phyloP scores from a whole-genome alignment of 1,139 yeast genomes.

The Barnettozyma hawaiiensis region DNA sequence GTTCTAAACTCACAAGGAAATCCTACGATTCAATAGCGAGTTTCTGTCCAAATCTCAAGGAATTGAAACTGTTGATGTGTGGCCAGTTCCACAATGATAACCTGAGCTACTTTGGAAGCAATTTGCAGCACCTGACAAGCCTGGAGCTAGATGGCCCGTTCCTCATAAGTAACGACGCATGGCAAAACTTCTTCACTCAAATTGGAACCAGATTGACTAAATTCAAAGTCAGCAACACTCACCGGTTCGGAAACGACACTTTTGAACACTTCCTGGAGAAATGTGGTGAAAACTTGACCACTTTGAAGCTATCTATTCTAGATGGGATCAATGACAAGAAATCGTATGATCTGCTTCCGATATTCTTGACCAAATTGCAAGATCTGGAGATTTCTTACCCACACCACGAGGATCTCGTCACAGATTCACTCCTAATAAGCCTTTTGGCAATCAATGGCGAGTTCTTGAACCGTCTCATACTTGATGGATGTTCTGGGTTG shows the following conservation, averaged over 20 bases:
- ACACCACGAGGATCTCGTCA: constrained; percentile 55
- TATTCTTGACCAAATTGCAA: constrained; percentile 49
- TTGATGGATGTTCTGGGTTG: constrained; percentile 69
- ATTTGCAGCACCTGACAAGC: constrained; percentile 47
- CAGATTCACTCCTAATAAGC: constrained; percentile 65
- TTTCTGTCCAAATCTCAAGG: constrained; percentile 67
- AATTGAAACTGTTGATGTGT: constrained; percentile 78
- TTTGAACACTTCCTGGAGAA: constrained; percentile 56
- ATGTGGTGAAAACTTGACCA: constrained; percentile 50
- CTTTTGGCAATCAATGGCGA: constrained; percentile 59
- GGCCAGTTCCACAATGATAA: constrained; percentile 85
- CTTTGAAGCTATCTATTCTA: constrained; percentile 54
- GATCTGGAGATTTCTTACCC: constrained; percentile 69
- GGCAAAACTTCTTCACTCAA: constrained; percentile 66
- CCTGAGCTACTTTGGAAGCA: constrained; percentile 52
- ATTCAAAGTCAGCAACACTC: constrained; percentile 74
- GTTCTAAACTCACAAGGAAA: constrained; percentile 68
- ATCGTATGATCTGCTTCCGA: constrained; percentile 61
- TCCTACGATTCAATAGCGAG: constrained; percentile 69
- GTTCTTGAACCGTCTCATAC: constrained; percentile 46
- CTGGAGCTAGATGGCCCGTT: constrained; percentile 82
- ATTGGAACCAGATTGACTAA: constrained; percentile 42
- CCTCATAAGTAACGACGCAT: constrained; percentile 62
- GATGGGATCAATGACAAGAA: constrained; percentile 61
- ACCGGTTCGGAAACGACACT: constrained; percentile 68